phyloP scores from a whole-genome alignment of 2,329 filamentous ascomycete species.

The Talaromyces islandicus region DNA sequence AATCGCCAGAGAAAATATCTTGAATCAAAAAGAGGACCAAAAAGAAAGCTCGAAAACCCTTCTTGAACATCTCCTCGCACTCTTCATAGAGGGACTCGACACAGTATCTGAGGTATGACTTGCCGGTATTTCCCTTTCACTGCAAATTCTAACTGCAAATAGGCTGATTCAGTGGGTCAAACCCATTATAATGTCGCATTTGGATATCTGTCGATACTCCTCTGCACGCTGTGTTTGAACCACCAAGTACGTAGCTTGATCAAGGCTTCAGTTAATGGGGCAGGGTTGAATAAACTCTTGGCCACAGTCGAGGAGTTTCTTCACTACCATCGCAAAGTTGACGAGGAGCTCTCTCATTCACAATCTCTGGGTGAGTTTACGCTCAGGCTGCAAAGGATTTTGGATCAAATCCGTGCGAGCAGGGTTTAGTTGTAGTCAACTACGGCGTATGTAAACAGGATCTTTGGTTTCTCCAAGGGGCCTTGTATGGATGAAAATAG shows the following conservation, averaged over 20 bases:
- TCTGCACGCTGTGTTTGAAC: slow-evolving; percentile 72
- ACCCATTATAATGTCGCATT: slow-evolving; percentile 74
- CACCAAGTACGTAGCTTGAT: slow-evolving; percentile 38
- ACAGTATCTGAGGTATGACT: slow-evolving; percentile 61
- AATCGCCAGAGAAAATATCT: slow-evolving; percentile 49
- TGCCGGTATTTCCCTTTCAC: slow-evolving; percentile 13
- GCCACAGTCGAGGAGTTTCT: slow-evolving; percentile 59
- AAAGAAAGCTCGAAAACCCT: slow-evolving; percentile 35
- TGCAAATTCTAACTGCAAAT: slow-evolving; percentile 8
- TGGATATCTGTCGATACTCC: slow-evolving; percentile 76
- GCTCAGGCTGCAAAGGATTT: slow-evolving; percentile 47
- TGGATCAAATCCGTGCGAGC: slow-evolving; percentile 36
- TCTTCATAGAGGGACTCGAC: slow-evolving; percentile 64
- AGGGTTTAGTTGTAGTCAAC: too few species aligned
- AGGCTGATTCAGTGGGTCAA: slow-evolving; percentile 57
- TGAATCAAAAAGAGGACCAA: slow-evolving; percentile 29
- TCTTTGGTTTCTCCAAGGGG: background rate
- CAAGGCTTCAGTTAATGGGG: slow-evolving; percentile 37
- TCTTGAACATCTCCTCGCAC: slow-evolving; percentile 54
- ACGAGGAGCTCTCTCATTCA: slow-evolving; percentile 37
- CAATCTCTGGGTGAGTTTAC: slow-evolving; percentile 49
- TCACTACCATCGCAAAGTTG: slow-evolving; percentile 54
- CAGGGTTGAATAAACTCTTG: slow-evolving; percentile 46
- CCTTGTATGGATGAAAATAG: background rate
- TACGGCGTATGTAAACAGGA: background rate